Base-by-base conservation (phyloP, 1,284 basidiomycete genomes). In the Tilletia indica region DNA sequence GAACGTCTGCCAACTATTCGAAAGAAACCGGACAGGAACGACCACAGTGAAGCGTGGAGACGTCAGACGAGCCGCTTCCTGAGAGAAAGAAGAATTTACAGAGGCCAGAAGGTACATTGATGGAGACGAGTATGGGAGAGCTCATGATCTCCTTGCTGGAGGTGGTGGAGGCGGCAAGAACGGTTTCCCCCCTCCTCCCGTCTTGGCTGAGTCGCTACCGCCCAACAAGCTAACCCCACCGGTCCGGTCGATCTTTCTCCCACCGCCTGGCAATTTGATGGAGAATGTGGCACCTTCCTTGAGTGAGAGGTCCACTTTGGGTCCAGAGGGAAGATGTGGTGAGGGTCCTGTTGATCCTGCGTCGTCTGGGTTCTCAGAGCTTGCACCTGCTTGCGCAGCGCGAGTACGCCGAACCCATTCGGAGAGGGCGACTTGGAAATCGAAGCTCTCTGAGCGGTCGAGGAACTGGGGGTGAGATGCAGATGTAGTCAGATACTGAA, bases 221-320 rank as follows among this genome's bases (percentile, higher is more conserved):
- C 61, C 61, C 36, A 64, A 38, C 36, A 64, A 42, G 16, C 36
- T 64, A 14, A 64, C 61, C 9, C 61, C 38, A 12, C 61, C 61
- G 6, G 61, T 9, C 34, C 36, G 31, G n/a, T 64, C 61, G 36
- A 64, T 64, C 61, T 39, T 64, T 36, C 39, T 64, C 36, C 61
- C 61, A 3, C 68, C 49, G 4, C 49, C 68, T 14, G 68, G 68
- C 49, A 68, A 36, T 38, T 68, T 68, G 68, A 68, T 68, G 21
- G 48, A 54, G 49, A 99, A 95, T 0, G 95, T 98, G 83, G 99
- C 92, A 16, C 97, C 97, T 80, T 95, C 93, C 83, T 97, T 98
- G 78, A 99, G 87, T 47, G 91, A 92, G 84, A 97, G 98, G 82
- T 99, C 96, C 87, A 94, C 93, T 1, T 92, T 93, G 1, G 91